Percentiles rank a stretch among this genome's conserved stretches.
These are phyloP conservation scores for Wickerhamomyces bovis DNA, from an alignment of 805 yeast genomes.

Conservation along the genomic window DNA sequence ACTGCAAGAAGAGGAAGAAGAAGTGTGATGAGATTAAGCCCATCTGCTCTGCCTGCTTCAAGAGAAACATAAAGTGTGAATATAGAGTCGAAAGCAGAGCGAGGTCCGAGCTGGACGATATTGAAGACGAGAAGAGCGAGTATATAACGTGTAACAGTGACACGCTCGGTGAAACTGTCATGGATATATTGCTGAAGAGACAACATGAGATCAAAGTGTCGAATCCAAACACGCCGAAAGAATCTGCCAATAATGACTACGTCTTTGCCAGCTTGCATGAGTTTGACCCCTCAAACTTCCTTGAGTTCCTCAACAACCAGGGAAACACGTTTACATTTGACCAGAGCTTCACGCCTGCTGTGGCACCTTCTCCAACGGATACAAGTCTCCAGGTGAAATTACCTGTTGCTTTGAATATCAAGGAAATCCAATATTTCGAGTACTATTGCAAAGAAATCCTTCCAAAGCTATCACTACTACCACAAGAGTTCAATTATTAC, in stretches of 20 bases:
- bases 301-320: neutral
- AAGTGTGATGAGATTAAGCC: slow-evolving; percentile 46
- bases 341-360: slow-evolving; percentile 5
- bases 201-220: neutral
- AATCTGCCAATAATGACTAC: neutral
- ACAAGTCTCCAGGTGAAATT: slow-evolving; percentile 22
- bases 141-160: slow-evolving; percentile 8
- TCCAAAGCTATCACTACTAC: slow-evolving; percentile 33
- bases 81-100: slow-evolving; percentile 12
- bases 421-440: slow-evolving; percentile 34
- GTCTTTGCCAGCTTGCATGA: slow-evolving; percentile 8
- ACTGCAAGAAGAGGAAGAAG: slow-evolving; percentile 40
- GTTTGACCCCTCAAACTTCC: slow-evolving; percentile 1
- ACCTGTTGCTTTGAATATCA: slow-evolving; percentile 28
- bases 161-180: slow-evolving; percentile 6
- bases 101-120: neutral
- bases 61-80: slow-evolving; percentile 26
- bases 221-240: neutral
- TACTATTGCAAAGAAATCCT: slow-evolving; percentile 40
- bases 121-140: neutral
- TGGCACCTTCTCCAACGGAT: slow-evolving; percentile 4
- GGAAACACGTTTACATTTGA: slow-evolving; percentile 1
- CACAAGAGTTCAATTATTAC: slow-evolving; percentile 40
- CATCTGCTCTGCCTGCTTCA: slow-evolving; percentile 37
- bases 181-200: slow-evolving; percentile 2